Evolutionary conservation across 2,329 filamentous ascomycete genomes (phyloP), one percentile per base, ranked within the genome.

Genomic region (Phaeomoniella chlamydospora): DNA sequence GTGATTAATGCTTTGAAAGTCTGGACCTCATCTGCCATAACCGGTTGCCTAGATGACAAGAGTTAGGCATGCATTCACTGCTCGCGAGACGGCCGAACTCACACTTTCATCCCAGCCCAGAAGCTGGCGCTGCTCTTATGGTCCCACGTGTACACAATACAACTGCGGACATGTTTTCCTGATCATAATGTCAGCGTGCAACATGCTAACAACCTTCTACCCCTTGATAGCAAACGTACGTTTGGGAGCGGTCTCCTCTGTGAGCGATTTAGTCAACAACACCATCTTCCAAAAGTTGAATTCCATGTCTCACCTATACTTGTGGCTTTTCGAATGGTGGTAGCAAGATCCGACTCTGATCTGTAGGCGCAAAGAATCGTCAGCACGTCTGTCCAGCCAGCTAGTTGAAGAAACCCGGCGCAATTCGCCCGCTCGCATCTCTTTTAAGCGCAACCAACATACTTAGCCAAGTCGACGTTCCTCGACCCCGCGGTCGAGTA

Each of bases 91-190:
- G n/a, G n/a, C n/a, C n/a, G 11, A 36, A 70, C 80, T 48, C 72
- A 92, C 80, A 96, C 87, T 75, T 98, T 98, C 72, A 98, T 92
- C 55, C 87, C 88, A 39, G 84, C 77, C 90, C 90, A 98, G 59
- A 98, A 98, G 54, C 87, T 84, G 55, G 77, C 71, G 30, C 87
- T 93, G 45, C 81, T 93, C 65, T 93, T 92, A 67, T 98, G 86
- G 62, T 98, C 90, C 90, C 90, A 98, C 40, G 88, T 96, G 60
- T 96, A 96, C 32, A 98, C 88, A 51, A 98, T 98, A 55, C 85
- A 93, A 58, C 82, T 86, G 54, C 90, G 83, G 39, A 98, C 90
- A 81, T 98, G 90, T 64, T 98, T 98, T 41, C 72, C 73, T 72
- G 51, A 26, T n/a, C n/a, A n/a, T n/a, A n/a, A n/a, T n/a, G n/a